Evolutionary conservation across 2,329 filamentous ascomycete species (phyloP), one percentile per base, ranked within the genome.

Genomic region (Colletotrichum simmondsii): DNA sequence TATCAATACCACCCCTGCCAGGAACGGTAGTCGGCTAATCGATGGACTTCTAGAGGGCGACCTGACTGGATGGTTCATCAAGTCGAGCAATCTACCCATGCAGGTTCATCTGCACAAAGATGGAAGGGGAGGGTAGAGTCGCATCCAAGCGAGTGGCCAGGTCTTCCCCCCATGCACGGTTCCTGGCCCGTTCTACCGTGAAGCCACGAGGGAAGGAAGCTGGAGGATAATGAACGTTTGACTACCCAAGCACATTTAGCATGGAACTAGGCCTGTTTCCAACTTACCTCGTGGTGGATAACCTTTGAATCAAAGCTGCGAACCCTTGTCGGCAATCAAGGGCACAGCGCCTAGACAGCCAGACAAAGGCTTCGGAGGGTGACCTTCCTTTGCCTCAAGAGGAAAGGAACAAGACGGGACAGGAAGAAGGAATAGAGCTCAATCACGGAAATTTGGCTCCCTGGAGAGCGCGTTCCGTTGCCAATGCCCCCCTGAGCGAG

Each of bases 141-240:
- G 49, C n/a, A 72, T 63, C n/a, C 61, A 26, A 49, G 10, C 57
- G 35, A 4, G 46, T 46, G 68, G 62, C 59, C 71, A 73, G 71
- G 53, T 52, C 49, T 42, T 19, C 35, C 11, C 5, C 49, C 42
- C 35, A 53, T 46, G 60, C 58, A 42, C 71, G 68, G 68, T 73
- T 73, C 59, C 71, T 73, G 68, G 71, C 71, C 71, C 71, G 71
- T 35, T 53, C 32, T 58, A 59, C 71, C 71, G 71, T 62, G 35
- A 59, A 24, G 26, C 35, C 53, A 70, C 16, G 16, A 16, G 37
- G 16, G 46, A 54, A 57, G 19, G 42, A 19, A n/a, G 37, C 8
- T 49, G 24, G 49, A 42, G 1, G 12, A 54, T 35, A 22, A 22
- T 19, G 22, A 52, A 32, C 8, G 37, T 60, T 54, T 68, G 28